Evolutionary conservation across 441 rosid species (phyloP), one percentile per base, ranked within the genome.

Genomic region (Flueggea neowawraea): DNA sequence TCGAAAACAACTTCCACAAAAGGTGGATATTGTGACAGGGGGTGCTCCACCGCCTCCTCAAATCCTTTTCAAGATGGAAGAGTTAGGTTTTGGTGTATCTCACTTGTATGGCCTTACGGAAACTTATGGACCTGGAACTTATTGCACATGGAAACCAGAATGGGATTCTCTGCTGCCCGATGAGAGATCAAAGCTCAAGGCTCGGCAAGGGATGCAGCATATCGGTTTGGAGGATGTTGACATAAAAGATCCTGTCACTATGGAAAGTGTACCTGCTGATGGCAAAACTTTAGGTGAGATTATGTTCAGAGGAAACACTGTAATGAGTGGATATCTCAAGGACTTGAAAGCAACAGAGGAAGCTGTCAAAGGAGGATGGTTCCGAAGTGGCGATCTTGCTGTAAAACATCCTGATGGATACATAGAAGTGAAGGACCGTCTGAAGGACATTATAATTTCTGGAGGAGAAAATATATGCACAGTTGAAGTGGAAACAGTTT

Each of bases 391-490:
- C 3, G 90, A 89, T 75, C 72, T 89, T 47, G 93, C 83, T 10
- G 90, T 89, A 63, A 77, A 66, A 63, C 90, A 89, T 65, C 70
- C 82, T 0, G 87, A 89, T 55, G 86, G 89, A 4, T 89, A 86
- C 67, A 77, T 89, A 22, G 89, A 89, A 71, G 73, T 86, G 17
- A 83, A 84, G 76, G 96, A 89, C 52, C 74, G 90, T 2, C 75
- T 78, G 4, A 89, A 89, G 78, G 96, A 89, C 68, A 81, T 86
- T 12, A 80, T 86, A 11, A 83, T 85, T 48, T 80, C 88, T 1
- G 95, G 95, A 31, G 89, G 91, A 63, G 91, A 88, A 65, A 85
- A 86, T 64, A 75, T 88, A 10, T 80, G 92, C 84, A 76, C 96
- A 5, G 69, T 88, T 31, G 96, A 86, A 78, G 85, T 88, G 5